Base-by-base conservation (phyloP, 345 rosid species). In the Eucalyptus curtisii region DNA sequence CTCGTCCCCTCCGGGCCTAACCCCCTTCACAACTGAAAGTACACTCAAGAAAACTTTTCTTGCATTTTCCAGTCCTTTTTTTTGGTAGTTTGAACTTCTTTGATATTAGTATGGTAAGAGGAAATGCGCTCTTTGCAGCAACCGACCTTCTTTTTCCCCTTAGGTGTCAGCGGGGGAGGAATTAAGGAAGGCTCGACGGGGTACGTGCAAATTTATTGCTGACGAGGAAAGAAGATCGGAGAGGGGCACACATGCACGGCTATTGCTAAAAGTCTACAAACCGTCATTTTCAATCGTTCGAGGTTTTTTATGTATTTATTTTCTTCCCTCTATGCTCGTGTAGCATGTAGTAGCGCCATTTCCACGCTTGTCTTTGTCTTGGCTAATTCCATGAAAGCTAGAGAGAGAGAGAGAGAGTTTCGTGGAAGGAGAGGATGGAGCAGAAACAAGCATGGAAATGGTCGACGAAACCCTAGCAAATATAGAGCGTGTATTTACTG, bases 1-100 rank as follows among this genome's bases (percentile, higher is more conserved):
- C 90, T 95, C 44, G 96, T 94, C 55, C 97, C 97, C 16, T 94
- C 96, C 64, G 96, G 96, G 27, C 97, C 97, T 5, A 94, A 95
- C 91, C 96, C 97, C 33, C 96, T 94, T 90, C 97, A 95, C 92
- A 95, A 95, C 87, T 95, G 92, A 94, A 55, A 48, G 24, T 76
- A 76, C 42, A 37, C 14, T 76, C 47, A 37, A 76, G 82, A 76
- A 71, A 20, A 76, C 4, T 40, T 37, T 37, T 33, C 50, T 37
- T 13, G 9, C 86, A 52, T n/a, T 17, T 49, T 47, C 17, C 25
- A 13, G 31, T 68, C n/a, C 49, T 68, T 33, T 42, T 47, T 8
- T 44, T 44, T 13, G 49, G 84, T 68, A 49, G 71, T 27, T 87
- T 64, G 55, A 59, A 31, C 27, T 64, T 19, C 15, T 64, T 44